Conservation (phyloP, 208 protist genomes). For the Trypanosoma avium region DNA sequence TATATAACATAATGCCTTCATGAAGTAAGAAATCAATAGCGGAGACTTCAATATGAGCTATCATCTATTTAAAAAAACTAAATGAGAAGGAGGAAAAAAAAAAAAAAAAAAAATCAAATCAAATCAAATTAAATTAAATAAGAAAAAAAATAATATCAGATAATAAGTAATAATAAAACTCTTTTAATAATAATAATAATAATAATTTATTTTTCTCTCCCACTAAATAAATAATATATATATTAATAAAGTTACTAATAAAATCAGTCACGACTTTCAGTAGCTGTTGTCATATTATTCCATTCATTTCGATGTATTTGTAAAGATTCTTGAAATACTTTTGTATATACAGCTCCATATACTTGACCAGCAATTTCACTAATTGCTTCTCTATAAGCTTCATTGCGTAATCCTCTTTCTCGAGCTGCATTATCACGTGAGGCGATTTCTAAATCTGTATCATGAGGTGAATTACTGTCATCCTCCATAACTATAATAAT, state of each 20-base stretch:
- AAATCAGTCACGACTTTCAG: not conserved
- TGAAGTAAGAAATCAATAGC: slow-evolving; percentile 20
- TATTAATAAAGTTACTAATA: too few relatives aligned
- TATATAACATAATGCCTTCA: slow-evolving; percentile 17
- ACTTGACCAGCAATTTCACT: slow-evolving; percentile 75
- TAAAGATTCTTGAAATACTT: slow-evolving; percentile 20
- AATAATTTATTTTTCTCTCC: too few relatives aligned
- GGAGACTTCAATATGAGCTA: slow-evolving; percentile 9
- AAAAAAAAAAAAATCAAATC: not conserved
- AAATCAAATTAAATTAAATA: not conserved
- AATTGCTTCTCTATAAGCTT: slow-evolving; percentile 68
- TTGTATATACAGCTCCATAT: slow-evolving; percentile 58
- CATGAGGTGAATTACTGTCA: slow-evolving; percentile 12
- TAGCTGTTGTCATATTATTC: not conserved
- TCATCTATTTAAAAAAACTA: not conserved
- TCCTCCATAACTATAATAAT: not conserved
- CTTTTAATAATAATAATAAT: too few relatives aligned
- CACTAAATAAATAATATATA: too few relatives aligned
- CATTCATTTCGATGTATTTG: slow-evolving; percentile 15
- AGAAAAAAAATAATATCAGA: not conserved
- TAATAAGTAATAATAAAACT: too few relatives aligned
- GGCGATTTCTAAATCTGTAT: slow-evolving; percentile 66
- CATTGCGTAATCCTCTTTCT: slow-evolving; percentile 39
- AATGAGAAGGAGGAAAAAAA: not conserved
- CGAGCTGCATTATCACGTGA: slow-evolving; percentile 51